Evolutionary conservation across 768 basidiomycete species (phyloP).

Genomic region (Megacollybia marginata): DNA sequence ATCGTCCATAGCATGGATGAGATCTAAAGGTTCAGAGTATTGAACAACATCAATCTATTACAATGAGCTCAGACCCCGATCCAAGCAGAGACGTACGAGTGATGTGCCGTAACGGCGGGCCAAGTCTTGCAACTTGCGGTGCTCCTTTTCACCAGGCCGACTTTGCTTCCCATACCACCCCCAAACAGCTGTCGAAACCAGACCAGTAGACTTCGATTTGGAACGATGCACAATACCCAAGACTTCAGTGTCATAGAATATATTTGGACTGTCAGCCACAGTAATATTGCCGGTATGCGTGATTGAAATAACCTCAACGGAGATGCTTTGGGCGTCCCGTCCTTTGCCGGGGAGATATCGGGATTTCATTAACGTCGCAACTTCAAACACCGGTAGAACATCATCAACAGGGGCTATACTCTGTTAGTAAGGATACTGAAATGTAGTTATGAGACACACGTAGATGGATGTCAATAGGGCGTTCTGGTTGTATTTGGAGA

Average conservation of each 20-base stretch:
- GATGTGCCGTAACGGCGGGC: constrained; percentile 66
- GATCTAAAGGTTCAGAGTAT: constrained; percentile 52
- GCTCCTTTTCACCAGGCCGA: constrained; percentile 49
- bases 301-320: constrained; percentile 67
- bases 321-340: constrained; percentile 45
- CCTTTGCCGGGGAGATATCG: no score
- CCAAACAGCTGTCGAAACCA: constrained; percentile 69
- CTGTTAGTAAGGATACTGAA: constrained; percentile 15
- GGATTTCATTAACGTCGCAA: no score
- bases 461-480: background rate
- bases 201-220: constrained; percentile 56
- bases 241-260: constrained; percentile 73
- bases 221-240: constrained; percentile 62
- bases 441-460: constrained; percentile 16
- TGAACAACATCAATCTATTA: constrained; percentile 44
- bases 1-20: constrained; percentile 62
- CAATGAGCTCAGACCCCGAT: background rate
- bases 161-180: constrained; percentile 63
- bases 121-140: constrained; percentile 60
- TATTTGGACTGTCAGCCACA: constrained; percentile 34
- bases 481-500: background rate
- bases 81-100: constrained; percentile 34
- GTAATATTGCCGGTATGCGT: constrained; percentile 39
- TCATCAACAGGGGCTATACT: constrained; percentile 23
- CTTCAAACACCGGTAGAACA: constrained; percentile 34